phyloP scores from a whole-genome alignment of 441 rosid genomes.

The Erysimum pusillum region DNA sequence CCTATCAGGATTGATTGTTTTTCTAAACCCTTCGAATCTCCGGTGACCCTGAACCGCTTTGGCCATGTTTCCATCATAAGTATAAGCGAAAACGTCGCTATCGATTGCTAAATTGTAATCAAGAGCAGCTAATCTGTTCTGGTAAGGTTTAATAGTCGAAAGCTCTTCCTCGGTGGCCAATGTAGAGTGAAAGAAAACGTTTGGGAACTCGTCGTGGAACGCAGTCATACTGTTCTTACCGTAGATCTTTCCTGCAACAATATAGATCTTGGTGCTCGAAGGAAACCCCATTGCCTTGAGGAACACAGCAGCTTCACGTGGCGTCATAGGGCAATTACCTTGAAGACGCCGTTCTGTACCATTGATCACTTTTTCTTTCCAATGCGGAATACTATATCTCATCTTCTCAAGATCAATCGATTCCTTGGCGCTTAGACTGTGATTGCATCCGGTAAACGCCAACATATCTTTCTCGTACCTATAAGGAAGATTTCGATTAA shows the following conservation, averaged over 20 bases:
- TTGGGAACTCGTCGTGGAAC: slow-evolving; percentile 61
- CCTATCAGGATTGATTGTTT: slow-evolving; percentile 73
- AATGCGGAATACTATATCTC: slow-evolving; percentile 57
- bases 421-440: slow-evolving; percentile 59
- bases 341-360: slow-evolving; percentile 51
- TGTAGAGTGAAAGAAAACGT: slow-evolving; percentile 56
- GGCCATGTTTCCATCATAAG: slow-evolving; percentile 81
- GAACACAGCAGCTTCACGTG: slow-evolving; percentile 66
- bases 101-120: slow-evolving; percentile 66
- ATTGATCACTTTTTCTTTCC: slow-evolving; percentile 70
- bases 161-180: slow-evolving; percentile 64
- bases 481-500: background rate
- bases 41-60: slow-evolving; percentile 74
- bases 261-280: slow-evolving; percentile 59
- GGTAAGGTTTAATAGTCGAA: slow-evolving; percentile 45
- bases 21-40: slow-evolving; percentile 66
- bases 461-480: slow-evolving; percentile 84
- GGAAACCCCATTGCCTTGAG: slow-evolving; percentile 74
- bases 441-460: slow-evolving; percentile 73
- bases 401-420: slow-evolving; percentile 51
- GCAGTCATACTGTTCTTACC: slow-evolving; percentile 56
- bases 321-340: slow-evolving; percentile 77
- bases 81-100: slow-evolving; percentile 65
- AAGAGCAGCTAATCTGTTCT: slow-evolving; percentile 73
- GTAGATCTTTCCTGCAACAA: slow-evolving; percentile 69